Percentiles rank a stretch among this genome's conserved stretches.
Conservation (phyloP, 176 grass and related monocot genomes). For the barley (Hordeum vulgare) region MorexV3_pseudomolecules_assembly NC_058524.1:45907328-45907827, state of each 20-base stretch:
- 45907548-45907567: neutral
- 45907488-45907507: neutral
- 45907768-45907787: neutral
- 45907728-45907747: too few relatives aligned
- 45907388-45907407: neutral
- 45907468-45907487: neutral
- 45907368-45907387: neutral
- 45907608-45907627: neutral
- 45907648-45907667: too few relatives aligned
- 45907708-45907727: too few relatives aligned
- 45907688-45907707: too few relatives aligned
- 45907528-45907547: neutral
- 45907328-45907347: slow-evolving; percentile 20
- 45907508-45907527: neutral
- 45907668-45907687: too few relatives aligned
- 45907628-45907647: neutral
- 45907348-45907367: neutral
- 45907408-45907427: neutral
- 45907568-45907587: neutral
- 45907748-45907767: too few relatives aligned
- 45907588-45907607: neutral
- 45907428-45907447: neutral
- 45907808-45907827: too few relatives aligned
- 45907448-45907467: neutral
- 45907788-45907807: too few relatives aligned